phyloP scores from a whole-genome alignment of 2,329 filamentous ascomycete species.

The Pseudogymnoascus sp. region DNA sequence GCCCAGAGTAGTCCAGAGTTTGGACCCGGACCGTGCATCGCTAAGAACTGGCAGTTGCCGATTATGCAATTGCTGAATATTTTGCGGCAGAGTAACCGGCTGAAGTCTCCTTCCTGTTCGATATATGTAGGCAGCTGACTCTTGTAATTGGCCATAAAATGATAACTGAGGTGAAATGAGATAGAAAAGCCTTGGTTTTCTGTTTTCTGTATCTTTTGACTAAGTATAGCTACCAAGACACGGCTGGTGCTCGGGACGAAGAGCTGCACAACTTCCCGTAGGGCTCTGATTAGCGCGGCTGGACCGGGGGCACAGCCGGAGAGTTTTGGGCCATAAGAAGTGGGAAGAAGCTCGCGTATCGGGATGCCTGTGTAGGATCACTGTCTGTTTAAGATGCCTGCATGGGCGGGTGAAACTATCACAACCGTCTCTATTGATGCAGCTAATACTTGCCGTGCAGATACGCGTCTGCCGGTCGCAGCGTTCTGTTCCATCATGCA shows the following conservation, averaged over 20 bases:
- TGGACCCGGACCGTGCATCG: background rate
- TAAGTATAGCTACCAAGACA: background rate
- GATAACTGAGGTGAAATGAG: background rate
- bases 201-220: too few relatives aligned
- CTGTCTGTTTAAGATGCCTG: background rate
- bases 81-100: background rate
- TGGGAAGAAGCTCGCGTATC: background rate
- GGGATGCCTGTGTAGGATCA: background rate
- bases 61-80: background rate
- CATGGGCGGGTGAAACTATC: background rate
- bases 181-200: background rate
- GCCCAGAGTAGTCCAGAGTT: background rate
- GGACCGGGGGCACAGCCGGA: background rate
- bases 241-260: background rate
- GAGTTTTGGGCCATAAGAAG: background rate
- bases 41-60: background rate
- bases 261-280: background rate
- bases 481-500: background rate
- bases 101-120: background rate
- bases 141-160: background rate
- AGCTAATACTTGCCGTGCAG: background rate
- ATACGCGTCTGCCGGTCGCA: background rate
- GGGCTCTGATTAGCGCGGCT: background rate
- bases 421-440: background rate
- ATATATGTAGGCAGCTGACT: slow-evolving; percentile 1